Evolutionary conservation across 345 rosid genomes (phyloP), one percentile per base, ranked within the genome.

Genomic region (Zanthoxylum bungeanum): DNA sequence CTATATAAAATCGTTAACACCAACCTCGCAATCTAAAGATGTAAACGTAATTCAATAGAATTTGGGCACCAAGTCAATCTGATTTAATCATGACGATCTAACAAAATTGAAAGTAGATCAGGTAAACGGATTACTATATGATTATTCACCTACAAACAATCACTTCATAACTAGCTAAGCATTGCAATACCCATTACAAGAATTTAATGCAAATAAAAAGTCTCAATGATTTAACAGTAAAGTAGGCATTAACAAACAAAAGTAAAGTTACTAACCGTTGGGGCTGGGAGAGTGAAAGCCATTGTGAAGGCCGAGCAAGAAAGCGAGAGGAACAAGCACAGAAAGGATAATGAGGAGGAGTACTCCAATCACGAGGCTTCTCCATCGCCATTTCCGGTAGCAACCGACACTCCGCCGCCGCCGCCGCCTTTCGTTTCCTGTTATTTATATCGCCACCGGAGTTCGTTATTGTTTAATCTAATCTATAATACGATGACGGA

Each of bases 261-360:
- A 22, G 40, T 59, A 8, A 39, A 66, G 40, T 53, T 76, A 84
- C 86, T 44, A 19, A 44, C 49, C 84, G 51, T 21, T 33, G 57
- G 64, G 72, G 74, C 72, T 74, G 30, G 88, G 46, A 68, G 97
- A 79, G 84, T 90, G 92, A 69, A 94, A 89, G 69, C 98, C 87
- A 24, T 86, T 89, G 86, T 87, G 84, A 78, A 91, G 85, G 76
- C 96, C 98, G 25, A 90, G 93, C 69, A 94, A 80, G 75, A 94
- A 90, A 56, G 87, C 95, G 39, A 94, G 95, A 68, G 97, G 98
- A 75, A 92, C 97, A 60, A 94, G 89, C 98, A 92, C 90, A 27
- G 98, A 94, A 58, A 94, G 92, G 47, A 94, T 46, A 37, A 94
- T 92, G 44, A 94, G 98, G 63, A 87, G 85, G 62, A 90, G 88